A percentile compares a stretch with the other conserved stretches of the same genome.
Conservation (phyloP, 2,329 filamentous ascomycete genomes). For the Xylariaceae sp. region DNA sequence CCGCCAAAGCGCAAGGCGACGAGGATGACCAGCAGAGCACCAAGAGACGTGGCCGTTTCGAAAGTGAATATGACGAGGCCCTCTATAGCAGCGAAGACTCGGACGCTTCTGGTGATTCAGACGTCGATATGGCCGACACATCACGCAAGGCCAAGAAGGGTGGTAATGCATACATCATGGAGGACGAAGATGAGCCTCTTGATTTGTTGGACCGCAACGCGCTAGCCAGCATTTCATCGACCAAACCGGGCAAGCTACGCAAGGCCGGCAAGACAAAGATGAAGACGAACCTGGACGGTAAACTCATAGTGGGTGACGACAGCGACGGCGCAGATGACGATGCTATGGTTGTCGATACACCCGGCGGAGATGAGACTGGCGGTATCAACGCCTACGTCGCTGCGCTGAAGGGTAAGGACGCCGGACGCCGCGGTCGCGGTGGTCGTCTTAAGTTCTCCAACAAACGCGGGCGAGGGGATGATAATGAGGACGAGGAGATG, state of each 20-base stretch:
- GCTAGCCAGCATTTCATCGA: conserved; percentile 87
- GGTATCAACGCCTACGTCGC: conserved; percentile 66
- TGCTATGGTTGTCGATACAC: conserved; percentile 59
- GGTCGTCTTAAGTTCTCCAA: conserved; percentile 69
- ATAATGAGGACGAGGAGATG: conserved; percentile 48
- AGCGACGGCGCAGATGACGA: conserved; percentile 42
- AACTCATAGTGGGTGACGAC: conserved; percentile 66
- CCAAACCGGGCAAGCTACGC: conserved; percentile 66
- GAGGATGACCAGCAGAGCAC: conserved; percentile 49
- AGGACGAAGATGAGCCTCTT: conserved; percentile 90
- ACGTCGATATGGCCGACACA: conserved; percentile 49
- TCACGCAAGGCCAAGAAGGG: conserved; percentile 48
- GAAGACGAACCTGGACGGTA: conserved; percentile 70
- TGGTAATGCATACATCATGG: conserved; percentile 77
- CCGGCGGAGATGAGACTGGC: conserved; percentile 39
- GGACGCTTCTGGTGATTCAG: conserved; percentile 57
- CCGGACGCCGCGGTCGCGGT: conserved; percentile 57
- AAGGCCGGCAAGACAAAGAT: conserved; percentile 53
- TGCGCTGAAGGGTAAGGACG: conserved; percentile 62
- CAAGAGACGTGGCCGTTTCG: conserved; percentile 60
- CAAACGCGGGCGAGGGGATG: conserved; percentile 45
- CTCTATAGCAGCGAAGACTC: conserved; percentile 75
- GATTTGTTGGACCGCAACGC: conserved; percentile 87
- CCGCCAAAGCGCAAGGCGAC: conserved; percentile 50
- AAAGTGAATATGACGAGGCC: conserved; percentile 93